phyloP scores from a whole-genome alignment of 202 grass and related monocot genomes.

The Bolboschoenoplectus hybrid region DNA sequence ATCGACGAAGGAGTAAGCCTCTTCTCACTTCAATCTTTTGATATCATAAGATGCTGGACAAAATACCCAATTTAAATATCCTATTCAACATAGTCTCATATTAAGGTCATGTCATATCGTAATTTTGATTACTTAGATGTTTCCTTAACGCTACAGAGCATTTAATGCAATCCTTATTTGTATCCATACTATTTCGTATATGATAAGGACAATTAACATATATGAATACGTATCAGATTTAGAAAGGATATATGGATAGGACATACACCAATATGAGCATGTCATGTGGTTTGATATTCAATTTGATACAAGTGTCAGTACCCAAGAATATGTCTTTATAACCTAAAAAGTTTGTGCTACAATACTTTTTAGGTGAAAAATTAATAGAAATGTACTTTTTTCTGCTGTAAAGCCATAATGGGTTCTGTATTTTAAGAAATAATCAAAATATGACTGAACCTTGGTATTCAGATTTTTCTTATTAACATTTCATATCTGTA shows the following conservation, averaged over 20 bases:
- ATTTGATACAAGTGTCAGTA: background rate
- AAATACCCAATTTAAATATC: background rate
- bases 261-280: background rate
- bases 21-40: constrained; percentile 22
- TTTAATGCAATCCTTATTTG: background rate
- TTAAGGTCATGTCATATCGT: background rate
- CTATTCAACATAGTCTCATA: background rate
- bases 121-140: constrained; percentile 21
- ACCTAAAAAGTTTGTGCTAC: background rate
- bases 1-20: constrained; percentile 87
- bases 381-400: constrained; percentile 1
- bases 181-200: background rate
- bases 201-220: background rate
- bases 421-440: background rate
- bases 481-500: background rate
- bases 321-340: background rate
- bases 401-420: background rate
- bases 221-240: background rate
- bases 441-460: background rate
- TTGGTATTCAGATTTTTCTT: background rate
- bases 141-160: background rate
- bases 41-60: constrained; percentile 30
- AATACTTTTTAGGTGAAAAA: background rate
- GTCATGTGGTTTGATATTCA: background rate
- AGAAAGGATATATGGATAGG: background rate